These are phyloP conservation scores for Mycoemilia scoparia DNA, from an alignment of 192 early-diverging fungal species.

Conservation along the genomic window DNA sequence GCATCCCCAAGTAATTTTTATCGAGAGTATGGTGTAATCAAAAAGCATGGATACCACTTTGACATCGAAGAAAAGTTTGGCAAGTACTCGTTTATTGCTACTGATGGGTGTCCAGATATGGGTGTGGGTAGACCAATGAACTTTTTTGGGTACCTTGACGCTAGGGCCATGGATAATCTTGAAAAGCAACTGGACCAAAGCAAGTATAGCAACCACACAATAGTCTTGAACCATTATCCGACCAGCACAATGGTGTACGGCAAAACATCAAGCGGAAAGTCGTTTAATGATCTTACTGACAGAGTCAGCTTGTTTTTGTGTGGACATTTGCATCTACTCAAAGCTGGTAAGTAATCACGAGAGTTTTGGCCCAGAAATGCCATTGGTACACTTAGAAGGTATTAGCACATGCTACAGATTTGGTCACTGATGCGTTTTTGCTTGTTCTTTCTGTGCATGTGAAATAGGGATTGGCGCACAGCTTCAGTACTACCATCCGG, in stretches of 20 bases:
- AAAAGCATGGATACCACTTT: conserved; percentile 35
- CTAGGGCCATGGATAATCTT: conserved; percentile 50
- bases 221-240: conserved; percentile 50
- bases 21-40: conserved; percentile 30
- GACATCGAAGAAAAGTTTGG: conserved; percentile 46
- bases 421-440: too few species aligned
- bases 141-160: conserved; percentile 74
- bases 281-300: conserved; percentile 37
- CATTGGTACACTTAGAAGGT: too few species aligned
- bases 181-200: conserved; percentile 28
- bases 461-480: conserved; percentile 29
- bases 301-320: conserved; percentile 61
- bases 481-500: conserved; percentile 46
- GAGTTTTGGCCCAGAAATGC: too few species aligned
- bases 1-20: conserved; percentile 42
- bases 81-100: conserved; percentile 64
- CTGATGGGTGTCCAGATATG: conserved; percentile 59
- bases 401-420: too few species aligned
- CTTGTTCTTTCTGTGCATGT: too few species aligned
- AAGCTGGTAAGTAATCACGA: too few species aligned
- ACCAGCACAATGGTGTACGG: conserved; percentile 61
- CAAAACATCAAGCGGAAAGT: conserved; percentile 32
- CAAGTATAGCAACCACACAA: conserved; percentile 36
- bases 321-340: conserved; percentile 72
- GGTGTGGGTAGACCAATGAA: conserved; percentile 69